Percentiles rank a stretch among this genome's conserved stretches.
phyloP scores from a whole-genome alignment of 148 eudicot genomes.

The Bassia scoparia region DNA sequence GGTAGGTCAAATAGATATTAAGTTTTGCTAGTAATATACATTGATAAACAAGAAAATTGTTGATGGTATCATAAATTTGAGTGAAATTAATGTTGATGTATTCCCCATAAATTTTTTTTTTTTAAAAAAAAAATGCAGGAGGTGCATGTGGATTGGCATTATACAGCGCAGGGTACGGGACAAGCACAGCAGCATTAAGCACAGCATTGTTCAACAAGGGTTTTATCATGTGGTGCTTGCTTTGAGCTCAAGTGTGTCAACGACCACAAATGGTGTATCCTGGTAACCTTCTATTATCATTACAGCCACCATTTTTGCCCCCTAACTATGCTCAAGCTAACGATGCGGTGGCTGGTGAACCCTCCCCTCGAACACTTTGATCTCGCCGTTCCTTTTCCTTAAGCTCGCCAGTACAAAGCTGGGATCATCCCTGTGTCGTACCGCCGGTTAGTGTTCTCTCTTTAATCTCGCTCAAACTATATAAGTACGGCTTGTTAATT shows the following conservation, averaged over 20 bases:
- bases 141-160: conserved; percentile 61
- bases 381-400: conserved; percentile 38
- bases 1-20: too few species aligned
- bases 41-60: too few species aligned
- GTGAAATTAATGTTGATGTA: not conserved
- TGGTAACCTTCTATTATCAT: conserved; percentile 34
- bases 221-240: conserved; percentile 44
- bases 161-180: conserved; percentile 45
- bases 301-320: conserved; percentile 47
- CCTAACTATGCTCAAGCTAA: conserved; percentile 41
- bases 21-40: too few species aligned
- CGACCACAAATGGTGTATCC: conserved; percentile 37
- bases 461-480: too few species aligned
- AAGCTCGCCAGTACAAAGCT: conserved; percentile 41
- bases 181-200: conserved; percentile 49
- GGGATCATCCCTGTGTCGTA: conserved; percentile 45
- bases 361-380: conserved; percentile 49
- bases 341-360: conserved; percentile 53
- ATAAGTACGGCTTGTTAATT: too few species aligned
- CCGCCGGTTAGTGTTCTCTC: conserved; percentile 28
- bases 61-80: too few species aligned
- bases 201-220: conserved; percentile 52
- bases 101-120: too few species aligned
- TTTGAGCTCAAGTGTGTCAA: conserved; percentile 37
- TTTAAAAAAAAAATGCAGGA: conserved; percentile 26